Percentiles rank a stretch among this genome's conserved stretches.
Evolutionary conservation across 2,329 filamentous ascomycete genomes (phyloP).

Genomic region (Amauroascus verrucosus): DNA sequence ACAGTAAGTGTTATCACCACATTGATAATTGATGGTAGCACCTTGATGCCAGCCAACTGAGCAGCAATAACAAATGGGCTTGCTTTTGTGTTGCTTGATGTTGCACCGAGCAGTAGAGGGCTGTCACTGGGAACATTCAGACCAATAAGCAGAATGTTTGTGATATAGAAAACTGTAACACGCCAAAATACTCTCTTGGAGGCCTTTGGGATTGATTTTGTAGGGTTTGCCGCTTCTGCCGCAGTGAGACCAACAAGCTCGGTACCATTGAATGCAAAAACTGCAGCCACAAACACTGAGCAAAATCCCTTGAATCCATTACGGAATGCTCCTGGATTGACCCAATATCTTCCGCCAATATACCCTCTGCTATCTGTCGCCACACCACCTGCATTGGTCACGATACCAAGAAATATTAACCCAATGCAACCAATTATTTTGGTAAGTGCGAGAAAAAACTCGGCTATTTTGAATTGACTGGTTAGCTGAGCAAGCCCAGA

Average conservation of each 20-base stretch:
- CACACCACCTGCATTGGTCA: constrained; percentile 56
- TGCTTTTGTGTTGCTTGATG: constrained; percentile 47
- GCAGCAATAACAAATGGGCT: constrained; percentile 62
- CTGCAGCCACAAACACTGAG: constrained; percentile 40
- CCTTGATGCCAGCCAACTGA: constrained; percentile 54
- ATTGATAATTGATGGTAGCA: constrained; percentile 62
- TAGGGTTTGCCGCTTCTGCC: constrained; percentile 45
- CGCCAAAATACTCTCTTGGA: constrained; percentile 45
- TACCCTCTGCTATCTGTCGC: constrained; percentile 47
- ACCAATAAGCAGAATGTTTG: constrained; percentile 48
- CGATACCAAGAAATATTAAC: constrained; percentile 54
- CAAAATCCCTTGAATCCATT: constrained; percentile 55
- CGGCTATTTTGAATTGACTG: constrained; percentile 58
- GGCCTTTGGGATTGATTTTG: constrained; percentile 44
- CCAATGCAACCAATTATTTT: constrained; percentile 58
- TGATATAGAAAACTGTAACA: constrained; percentile 47
- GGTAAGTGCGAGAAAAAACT: constrained; percentile 49
- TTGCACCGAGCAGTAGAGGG: constrained; percentile 48
- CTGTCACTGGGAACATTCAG: constrained; percentile 56
- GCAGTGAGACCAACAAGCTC: constrained; percentile 48
- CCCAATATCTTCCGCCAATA: constrained; percentile 56
- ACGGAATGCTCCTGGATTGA: constrained; percentile 49
- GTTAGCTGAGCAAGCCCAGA: no score
- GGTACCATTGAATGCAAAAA: constrained; percentile 28
- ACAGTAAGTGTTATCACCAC: constrained; percentile 63